A percentile compares a stretch with the other conserved stretches of the same genome.
Conservation (phyloP, 257 asterid species). For the Lycium barbarum region DNA sequence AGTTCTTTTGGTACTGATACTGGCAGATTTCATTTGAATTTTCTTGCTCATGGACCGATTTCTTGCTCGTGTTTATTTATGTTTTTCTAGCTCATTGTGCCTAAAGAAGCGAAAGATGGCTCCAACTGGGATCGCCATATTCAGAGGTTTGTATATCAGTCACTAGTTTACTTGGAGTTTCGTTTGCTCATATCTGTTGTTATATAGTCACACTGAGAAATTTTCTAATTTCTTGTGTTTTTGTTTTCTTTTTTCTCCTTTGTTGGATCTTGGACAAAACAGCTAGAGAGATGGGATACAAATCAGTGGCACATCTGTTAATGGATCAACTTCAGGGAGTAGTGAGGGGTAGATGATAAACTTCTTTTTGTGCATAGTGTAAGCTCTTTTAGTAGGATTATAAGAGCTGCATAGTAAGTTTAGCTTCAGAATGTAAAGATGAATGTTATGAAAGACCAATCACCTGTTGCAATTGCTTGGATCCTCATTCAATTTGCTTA, state of each 20-base stretch:
- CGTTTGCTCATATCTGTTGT: background rate
- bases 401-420: background rate
- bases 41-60: conserved; percentile 19
- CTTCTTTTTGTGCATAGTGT: background rate
- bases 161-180: background rate
- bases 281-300: conserved; percentile 84
- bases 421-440: conserved; percentile 23
- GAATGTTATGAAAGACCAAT: background rate
- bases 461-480: background rate
- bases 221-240: background rate
- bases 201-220: background rate
- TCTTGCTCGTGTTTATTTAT: background rate
- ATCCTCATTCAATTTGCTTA: background rate
- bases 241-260: background rate
- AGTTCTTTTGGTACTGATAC: background rate
- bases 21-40: background rate
- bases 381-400: background rate
- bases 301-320: conserved; percentile 84
- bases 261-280: background rate
- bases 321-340: conserved; percentile 67
- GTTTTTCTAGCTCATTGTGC: conserved; percentile 73
- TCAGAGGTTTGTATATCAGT: conserved; percentile 56
- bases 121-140: conserved; percentile 85
- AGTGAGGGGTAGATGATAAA: conserved; percentile 33
- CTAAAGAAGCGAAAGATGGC: conserved; percentile 72